Conservation (phyloP, 179 eudicot species). For the Drosera spatulata region DNA sequence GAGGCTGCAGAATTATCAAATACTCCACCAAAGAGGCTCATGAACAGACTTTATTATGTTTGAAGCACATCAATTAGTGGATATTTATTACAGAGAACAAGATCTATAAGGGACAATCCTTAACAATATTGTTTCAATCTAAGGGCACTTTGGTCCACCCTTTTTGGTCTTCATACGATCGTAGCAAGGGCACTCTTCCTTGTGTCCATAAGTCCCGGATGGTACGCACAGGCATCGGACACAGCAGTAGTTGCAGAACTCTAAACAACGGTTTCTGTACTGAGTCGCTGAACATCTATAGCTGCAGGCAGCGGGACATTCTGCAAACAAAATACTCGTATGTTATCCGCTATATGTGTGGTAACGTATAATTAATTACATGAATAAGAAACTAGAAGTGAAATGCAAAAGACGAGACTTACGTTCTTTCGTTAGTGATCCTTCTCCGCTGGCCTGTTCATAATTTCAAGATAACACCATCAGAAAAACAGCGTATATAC, state of each 20-base stretch:
- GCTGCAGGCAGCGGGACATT: constrained; percentile 5
- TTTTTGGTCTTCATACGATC: too few relatives aligned
- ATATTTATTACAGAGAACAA: too few relatives aligned
- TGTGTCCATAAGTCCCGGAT: constrained; percentile 10
- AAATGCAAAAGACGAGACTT: background rate
- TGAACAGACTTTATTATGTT: too few relatives aligned
- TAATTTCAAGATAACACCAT: background rate
- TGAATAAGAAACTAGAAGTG: background rate
- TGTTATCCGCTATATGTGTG: background rate
- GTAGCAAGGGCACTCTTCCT: constrained; percentile 7
- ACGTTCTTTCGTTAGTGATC: background rate
- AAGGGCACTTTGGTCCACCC: too few relatives aligned
- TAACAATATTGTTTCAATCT: too few relatives aligned
- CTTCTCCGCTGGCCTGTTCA: background rate
- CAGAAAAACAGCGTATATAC: background rate
- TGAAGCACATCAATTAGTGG: too few relatives aligned
- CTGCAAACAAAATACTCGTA: background rate
- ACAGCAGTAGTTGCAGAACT: constrained; percentile 9
- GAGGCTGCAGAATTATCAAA: too few relatives aligned
- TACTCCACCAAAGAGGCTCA: too few relatives aligned
- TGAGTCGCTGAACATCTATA: constrained; percentile 8
- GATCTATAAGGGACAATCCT: too few relatives aligned
- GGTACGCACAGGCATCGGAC: constrained; percentile 10
- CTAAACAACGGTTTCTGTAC: constrained; percentile 5
- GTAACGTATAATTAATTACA: background rate